Evolutionary conservation across 495 filamentous ascomycete species (phyloP).

Genomic region (Lichenothelia convexa): DNA sequence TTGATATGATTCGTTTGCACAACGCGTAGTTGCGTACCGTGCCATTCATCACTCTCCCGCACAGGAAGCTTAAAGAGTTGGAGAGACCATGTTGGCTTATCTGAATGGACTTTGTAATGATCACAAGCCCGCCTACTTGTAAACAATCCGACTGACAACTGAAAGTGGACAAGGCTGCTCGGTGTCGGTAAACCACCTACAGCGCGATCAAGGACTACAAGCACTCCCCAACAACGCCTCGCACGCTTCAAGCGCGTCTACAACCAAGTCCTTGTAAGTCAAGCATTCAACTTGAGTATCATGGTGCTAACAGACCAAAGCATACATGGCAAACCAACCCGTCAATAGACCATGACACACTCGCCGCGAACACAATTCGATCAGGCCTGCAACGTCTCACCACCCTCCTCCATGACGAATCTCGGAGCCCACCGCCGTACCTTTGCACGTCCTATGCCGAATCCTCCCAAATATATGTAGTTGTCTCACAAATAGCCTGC

Average conservation of each 20-base stretch:
- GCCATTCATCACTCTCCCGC: too few species aligned
- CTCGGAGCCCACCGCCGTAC: constrained; percentile 68
- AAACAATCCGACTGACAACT: too few species aligned
- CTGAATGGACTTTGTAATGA: too few species aligned
- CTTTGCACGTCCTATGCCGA: constrained; percentile 73
- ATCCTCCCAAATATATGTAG: constrained; percentile 68
- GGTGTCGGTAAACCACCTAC: constrained; percentile 51
- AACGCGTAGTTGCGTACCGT: too few species aligned
- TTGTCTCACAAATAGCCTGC: constrained; percentile 68
- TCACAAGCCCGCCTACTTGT: too few species aligned
- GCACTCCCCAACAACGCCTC: constrained; percentile 70
- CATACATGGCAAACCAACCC: constrained; percentile 60
- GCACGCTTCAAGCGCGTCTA: constrained; percentile 80
- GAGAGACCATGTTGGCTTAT: too few species aligned
- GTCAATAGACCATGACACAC: constrained; percentile 32
- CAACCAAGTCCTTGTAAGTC: constrained; percentile 57
- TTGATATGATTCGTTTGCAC: too few species aligned
- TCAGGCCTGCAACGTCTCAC: constrained; percentile 48
- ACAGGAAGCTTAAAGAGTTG: too few species aligned
- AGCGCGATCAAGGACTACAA: constrained; percentile 38
- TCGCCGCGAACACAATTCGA: constrained; percentile 31
- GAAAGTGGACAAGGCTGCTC: constrained; percentile 75
- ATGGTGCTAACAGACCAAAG: constrained; percentile 23
- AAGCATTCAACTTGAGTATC: not conserved
- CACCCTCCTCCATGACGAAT: constrained; percentile 70